A percentile compares a stretch with the other conserved stretches of the same genome.
These are phyloP conservation scores for Patellaria atrata DNA, from an alignment of 495 filamentous ascomycete species.

Conservation along the genomic window DNA sequence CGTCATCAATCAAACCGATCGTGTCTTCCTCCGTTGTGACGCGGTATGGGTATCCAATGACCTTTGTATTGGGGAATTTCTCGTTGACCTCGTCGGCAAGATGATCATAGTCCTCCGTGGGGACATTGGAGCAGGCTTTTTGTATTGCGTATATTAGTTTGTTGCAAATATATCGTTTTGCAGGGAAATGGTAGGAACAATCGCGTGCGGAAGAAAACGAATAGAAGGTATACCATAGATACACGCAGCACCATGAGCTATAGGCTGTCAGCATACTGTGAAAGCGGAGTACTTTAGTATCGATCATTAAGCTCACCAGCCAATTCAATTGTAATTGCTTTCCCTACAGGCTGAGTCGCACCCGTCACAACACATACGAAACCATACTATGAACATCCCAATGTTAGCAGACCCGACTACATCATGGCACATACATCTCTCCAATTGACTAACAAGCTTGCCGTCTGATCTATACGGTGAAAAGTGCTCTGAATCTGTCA, in stretches of 20 bases:
- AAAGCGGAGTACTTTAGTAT: slow-evolving; percentile 9
- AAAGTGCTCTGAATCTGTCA: slow-evolving; percentile 34
- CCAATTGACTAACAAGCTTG: slow-evolving; percentile 35
- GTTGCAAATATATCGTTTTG: slow-evolving; percentile 13
- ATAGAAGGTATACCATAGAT: slow-evolving; percentile 49
- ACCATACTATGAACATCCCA: slow-evolving; percentile 32
- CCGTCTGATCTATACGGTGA: slow-evolving; percentile 45
- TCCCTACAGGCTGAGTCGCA: slow-evolving; percentile 41
- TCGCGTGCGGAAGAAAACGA: too few species aligned
- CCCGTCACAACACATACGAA: slow-evolving; percentile 50
- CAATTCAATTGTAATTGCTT: slow-evolving; percentile 42
- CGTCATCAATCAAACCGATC: slow-evolving; percentile 44
- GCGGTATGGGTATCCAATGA: slow-evolving; percentile 44
- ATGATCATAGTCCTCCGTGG: slow-evolving; percentile 18
- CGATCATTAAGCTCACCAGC: slow-evolving; percentile 30
- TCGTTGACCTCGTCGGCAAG: slow-evolving; percentile 28
- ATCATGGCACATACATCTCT: neutral
- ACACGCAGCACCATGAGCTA: slow-evolving; percentile 48
- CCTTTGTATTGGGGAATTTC: slow-evolving; percentile 36
- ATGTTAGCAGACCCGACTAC: neutral
- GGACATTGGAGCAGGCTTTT: slow-evolving; percentile 22
- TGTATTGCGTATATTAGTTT: neutral
- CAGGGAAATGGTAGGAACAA: slow-evolving; percentile 1
- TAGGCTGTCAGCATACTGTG: slow-evolving; percentile 4
- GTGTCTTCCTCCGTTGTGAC: slow-evolving; percentile 43